Base-by-base conservation (phyloP, 2,329 filamentous ascomycete genomes). In the Hortaea werneckii region DNA sequence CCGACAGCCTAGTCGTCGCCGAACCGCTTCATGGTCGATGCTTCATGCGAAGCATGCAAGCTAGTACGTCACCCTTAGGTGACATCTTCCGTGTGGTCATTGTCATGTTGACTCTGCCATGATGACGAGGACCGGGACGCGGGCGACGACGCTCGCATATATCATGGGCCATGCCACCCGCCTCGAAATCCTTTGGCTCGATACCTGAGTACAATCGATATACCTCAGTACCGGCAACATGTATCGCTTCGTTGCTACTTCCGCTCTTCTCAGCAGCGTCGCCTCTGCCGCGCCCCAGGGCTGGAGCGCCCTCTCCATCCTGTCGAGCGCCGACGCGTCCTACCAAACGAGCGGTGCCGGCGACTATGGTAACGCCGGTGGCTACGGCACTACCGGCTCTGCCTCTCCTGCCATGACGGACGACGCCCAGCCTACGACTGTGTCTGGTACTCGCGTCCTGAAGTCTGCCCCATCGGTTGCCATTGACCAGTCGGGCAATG, bases 311-410 rank as follows among this genome's bases (percentile, higher is more conserved):
- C 30, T 42, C 5, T 29, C 29, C 2, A 29, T 41, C 9, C 40
- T 39, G 12, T 27, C 20, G 5, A 6, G 20, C 29, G 9, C 11
- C 40, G 45, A 26, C 12, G 12, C 13, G 37, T 10, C 26, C 5
- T 44, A 12, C 5, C 27, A n/a, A 64, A 67, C 26, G 20, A 29
- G n/a, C n/a, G n/a, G n/a, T n/a, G n/a, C n/a, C 80, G 4, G 82
- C 79, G 32, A 76, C 77, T 41, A 92, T 92, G 61, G 82, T 82
- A 6, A 76, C 8, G 11, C 41, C 37, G 29, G 37, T 28, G 37
- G 26, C 13, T 9, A 29, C 13, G 41, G 32, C 2, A 9, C 34
- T 13, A 13, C 38, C 32, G 44, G 40, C 34, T 13, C 29, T 20
- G 42, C 8, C 30, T 34, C 30, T n/a, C 7, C 30, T 7, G n/a